phyloP scores from a whole-genome alignment of 805 yeast species.

The Ogataea populi-albae region DNA sequence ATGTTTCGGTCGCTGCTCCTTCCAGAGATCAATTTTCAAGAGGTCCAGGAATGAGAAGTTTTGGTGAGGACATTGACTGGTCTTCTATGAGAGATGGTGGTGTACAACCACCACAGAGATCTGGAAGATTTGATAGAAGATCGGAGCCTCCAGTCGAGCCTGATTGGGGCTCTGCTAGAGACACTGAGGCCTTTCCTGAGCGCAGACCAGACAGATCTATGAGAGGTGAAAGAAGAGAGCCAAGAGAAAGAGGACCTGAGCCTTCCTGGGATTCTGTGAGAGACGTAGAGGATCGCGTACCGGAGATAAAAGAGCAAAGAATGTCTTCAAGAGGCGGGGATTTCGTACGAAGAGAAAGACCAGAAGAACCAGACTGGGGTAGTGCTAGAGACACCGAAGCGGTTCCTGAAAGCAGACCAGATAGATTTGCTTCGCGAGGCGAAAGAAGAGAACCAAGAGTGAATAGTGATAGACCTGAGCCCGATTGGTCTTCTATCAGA shows the following conservation, averaged over 20 bases:
- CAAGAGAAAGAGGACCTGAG: conserved; percentile 39
- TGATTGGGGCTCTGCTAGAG: conserved; percentile 48
- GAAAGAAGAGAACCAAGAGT: conserved; percentile 30
- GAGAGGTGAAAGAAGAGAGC: conserved; percentile 31
- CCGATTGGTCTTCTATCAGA: conserved; percentile 56
- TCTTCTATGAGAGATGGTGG: conserved; percentile 41
- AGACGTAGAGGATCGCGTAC: conserved; percentile 17
- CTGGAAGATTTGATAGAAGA: conserved; percentile 22
- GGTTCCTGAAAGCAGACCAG: conserved; percentile 18
- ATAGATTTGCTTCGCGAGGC: conserved; percentile 26
- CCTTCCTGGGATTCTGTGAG: conserved; percentile 46
- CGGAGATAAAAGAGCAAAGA: conserved; percentile 30
- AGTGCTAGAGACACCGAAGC: conserved; percentile 36
- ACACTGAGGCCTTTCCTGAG: conserved; percentile 18
- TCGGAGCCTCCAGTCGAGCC: conserved; percentile 37
- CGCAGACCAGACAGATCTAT: conserved; percentile 21
- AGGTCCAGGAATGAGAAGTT: conserved; percentile 18
- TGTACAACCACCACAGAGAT: conserved; percentile 9
- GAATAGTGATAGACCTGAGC: conserved; percentile 51
- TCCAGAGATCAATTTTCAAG: conserved; percentile 38
- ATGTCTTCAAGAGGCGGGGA: conserved; percentile 13
- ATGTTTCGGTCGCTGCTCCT: conserved; percentile 59
- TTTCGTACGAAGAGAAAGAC: conserved; percentile 33
- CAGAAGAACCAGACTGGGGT: conserved; percentile 49
- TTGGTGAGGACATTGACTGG: conserved; percentile 55